Percentiles rank a stretch among this genome's conserved stretches.
Evolutionary conservation across 2,329 filamentous ascomycete genomes (phyloP).

Genomic region (Hymenoscyphus occultus): DNA sequence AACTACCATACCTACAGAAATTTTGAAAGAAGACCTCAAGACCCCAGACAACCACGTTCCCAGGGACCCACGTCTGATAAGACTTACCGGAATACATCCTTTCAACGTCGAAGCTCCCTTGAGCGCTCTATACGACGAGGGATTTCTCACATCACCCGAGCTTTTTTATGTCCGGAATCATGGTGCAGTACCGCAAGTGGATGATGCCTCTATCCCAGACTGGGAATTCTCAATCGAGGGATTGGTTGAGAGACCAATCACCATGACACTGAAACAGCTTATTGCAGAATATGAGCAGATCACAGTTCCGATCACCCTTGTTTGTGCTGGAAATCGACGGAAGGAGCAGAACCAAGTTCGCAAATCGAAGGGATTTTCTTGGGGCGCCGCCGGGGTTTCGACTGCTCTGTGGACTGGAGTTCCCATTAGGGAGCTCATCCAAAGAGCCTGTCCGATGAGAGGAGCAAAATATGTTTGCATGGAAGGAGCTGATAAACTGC

Average conservation of each 20-base stretch:
- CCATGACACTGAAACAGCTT: constrained; percentile 68
- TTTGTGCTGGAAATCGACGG: constrained; percentile 86
- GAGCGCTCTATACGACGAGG: constrained; percentile 70
- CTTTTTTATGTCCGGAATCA: constrained; percentile 93
- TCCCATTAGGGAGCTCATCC: constrained; percentile 68
- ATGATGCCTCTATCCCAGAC: constrained; percentile 66
- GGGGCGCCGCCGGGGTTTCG: constrained; percentile 83
- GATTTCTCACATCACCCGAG: constrained; percentile 83
- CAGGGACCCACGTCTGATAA: constrained; percentile 76
- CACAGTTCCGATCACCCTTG: constrained; percentile 82
- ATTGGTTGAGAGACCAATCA: constrained; percentile 74
- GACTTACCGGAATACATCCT: constrained; percentile 83
- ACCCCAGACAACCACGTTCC: constrained; percentile 82
- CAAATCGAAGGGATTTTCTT: constrained; percentile 92
- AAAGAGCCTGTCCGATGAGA: constrained; percentile 62
- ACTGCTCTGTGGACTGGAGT: constrained; percentile 88
- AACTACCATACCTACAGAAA: constrained; percentile 52
- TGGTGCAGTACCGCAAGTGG: constrained; percentile 73
- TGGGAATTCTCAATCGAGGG: constrained; percentile 87
- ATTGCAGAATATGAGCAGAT: constrained; percentile 73
- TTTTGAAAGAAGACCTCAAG: constrained; percentile 73
- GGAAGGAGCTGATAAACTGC: constrained; percentile 83
- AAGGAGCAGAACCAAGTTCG: constrained; percentile 91
- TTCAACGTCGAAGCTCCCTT: constrained; percentile 89
- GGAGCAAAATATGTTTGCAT: constrained; percentile 83